A percentile compares a stretch with the other conserved stretches of the same genome.
Conservation (phyloP, 768 basidiomycete genomes). For the Coprinopsis strossmayeri region DNA sequence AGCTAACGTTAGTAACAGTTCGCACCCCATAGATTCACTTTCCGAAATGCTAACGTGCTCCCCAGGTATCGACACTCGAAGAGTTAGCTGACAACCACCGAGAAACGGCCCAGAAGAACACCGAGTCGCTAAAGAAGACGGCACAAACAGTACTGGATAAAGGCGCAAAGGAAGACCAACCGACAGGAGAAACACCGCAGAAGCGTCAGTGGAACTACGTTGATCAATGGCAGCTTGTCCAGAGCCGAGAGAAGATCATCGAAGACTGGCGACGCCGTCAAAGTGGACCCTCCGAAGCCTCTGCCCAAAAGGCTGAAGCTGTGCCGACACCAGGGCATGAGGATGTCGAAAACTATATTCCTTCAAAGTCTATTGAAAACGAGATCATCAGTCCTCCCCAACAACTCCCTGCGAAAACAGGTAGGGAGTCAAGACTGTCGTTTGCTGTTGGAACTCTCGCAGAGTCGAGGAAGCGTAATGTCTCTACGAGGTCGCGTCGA, state of each 20-base stretch:
- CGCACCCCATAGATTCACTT: background rate
- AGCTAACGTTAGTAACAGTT: conserved; percentile 40
- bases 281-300: conserved; percentile 2
- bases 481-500: conserved; percentile 26
- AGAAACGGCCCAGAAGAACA: conserved; percentile 19
- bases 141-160: conserved; percentile 46
- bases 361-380: background rate
- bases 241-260: conserved; percentile 56
- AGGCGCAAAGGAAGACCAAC: conserved; percentile 54
- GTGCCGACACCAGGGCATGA: background rate
- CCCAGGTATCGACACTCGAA: conserved; percentile 35
- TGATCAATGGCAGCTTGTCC: conserved; percentile 68
- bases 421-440: background rate
- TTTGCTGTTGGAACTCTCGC: conserved; percentile 26
- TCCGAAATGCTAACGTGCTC: background rate
- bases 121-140: conserved; percentile 44
- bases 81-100: conserved; percentile 4
- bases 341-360: conserved; percentile 1
- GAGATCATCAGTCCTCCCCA: background rate
- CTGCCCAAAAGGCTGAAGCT: conserved; percentile 15
- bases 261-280: conserved; percentile 19
- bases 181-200: conserved; percentile 71
- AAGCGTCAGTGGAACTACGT: conserved; percentile 68
- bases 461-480: conserved; percentile 37
- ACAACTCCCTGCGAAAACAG: conserved; percentile 16